Evolutionary conservation across 805 yeast species (phyloP), one percentile per base, ranked within the genome.

Genomic region (Lipomyces sp.): DNA sequence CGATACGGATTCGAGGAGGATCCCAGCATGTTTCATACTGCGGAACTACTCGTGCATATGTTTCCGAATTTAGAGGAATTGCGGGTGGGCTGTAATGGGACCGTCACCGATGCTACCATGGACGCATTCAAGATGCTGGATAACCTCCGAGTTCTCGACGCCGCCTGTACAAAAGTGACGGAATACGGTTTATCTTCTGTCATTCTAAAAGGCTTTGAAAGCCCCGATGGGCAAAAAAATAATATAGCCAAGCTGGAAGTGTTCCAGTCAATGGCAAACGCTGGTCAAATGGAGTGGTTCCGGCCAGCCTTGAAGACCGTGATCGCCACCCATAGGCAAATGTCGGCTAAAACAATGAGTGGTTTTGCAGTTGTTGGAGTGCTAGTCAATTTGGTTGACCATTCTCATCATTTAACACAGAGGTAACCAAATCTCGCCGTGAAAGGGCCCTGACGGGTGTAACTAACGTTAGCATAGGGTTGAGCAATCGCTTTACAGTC

Each of bases 61-160:
- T 64, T 64, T 35, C 66, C 66, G 3, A 59, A 59, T 45, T 35
- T 64, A 13, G 53, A 48, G 51, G 53, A 59, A 15, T 39, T 64
- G 30, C 29, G 39, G 30, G 59, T 59, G 7, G 66, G 66, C 4
- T 59, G 63, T 39, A 64, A 59, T 32, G 18, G 30, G 1, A 54
- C 66, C 7, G 30, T 64, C n/a, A 53, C 56, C 29, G 66, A 64
- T 18, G 37, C 15, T 1, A 29, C 66, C 4, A 42, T 64, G 33
- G 53, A 56, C 35, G 37, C 37, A 34, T 64, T 59, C 32, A 42
- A 55, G 18, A n/a, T 64, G 56, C 42, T 64, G 29, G 63, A 59
- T 32, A 34, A 59, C 30, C 32, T 64, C 6, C 50, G 39, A 13
- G 4, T 42, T 11, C 51, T 64, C 4, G 66, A 64, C 8, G 30